Percentiles rank a stretch among this genome's conserved stretches.
These are phyloP conservation scores for Pecoramyces ruminantium DNA, from an alignment of 192 early-diverging fungal species.

Conservation along the genomic window DNA sequence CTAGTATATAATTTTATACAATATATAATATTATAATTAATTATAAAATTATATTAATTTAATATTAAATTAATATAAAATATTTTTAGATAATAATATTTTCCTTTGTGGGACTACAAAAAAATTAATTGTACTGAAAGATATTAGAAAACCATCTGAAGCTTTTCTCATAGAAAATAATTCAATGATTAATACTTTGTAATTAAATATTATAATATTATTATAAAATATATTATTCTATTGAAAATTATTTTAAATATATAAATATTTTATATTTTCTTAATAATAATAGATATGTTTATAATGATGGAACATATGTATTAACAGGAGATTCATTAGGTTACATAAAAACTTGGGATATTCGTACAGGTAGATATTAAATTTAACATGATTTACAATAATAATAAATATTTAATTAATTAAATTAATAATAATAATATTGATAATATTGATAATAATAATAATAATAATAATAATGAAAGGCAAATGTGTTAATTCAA, in stretches of 20 bases:
- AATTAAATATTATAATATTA: conserved; percentile 8
- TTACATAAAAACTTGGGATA: conserved; percentile 85
- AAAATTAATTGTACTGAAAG: conserved; percentile 48
- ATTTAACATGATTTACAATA: no score
- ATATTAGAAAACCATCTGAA: conserved; percentile 21
- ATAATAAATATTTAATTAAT: no score
- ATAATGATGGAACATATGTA: conserved; percentile 49
- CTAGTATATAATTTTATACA: no score
- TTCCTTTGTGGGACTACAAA: conserved; percentile 67
- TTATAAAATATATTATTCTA: no score
- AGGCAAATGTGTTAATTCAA: conserved; percentile 35
- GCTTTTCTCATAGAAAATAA: conserved; percentile 37
- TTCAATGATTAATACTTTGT: conserved; percentile 65
- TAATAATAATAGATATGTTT: conserved; percentile 26
- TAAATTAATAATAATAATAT: neutral
- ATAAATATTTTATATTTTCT: no score
- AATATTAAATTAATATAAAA: neutral
- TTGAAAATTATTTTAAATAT: neutral
- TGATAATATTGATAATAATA: no score
- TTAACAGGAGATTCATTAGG: conserved; percentile 72
- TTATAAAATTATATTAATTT: no score
- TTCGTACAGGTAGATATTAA: conserved; percentile 50
- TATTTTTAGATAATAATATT: conserved; percentile 55
- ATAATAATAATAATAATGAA: neutral
- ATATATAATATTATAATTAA: no score